Evolutionary conservation across 1,284 basidiomycete species (phyloP), one percentile per base, ranked within the genome.

Genomic region (Sanghuangporus sanghuang): DNA sequence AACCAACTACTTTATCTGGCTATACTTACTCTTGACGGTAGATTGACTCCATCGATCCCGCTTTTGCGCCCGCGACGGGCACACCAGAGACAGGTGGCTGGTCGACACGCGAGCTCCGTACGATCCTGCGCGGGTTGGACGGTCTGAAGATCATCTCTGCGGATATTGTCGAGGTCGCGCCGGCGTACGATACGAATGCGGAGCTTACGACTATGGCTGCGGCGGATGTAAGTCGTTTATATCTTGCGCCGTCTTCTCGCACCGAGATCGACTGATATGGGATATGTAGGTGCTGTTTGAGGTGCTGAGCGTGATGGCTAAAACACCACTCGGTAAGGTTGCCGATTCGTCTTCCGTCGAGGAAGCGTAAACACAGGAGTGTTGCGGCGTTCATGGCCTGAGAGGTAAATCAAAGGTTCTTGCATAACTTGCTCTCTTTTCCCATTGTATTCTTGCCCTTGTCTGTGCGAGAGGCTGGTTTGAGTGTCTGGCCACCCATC

Each of bases 101-200:
- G 87, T 85, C 88, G 4, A 90, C 89, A 14, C 83, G 90, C 65
- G 89, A 91, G 74, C 74, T 92, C 59, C 84, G 87, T 53, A 84
- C 86, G 11, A 91, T 92, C 69, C 73, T 92, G 61, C 79, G 89
- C 44, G 89, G 90, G 38, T 75, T 92, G 14, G 85, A 87, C 65
- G 90, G 89, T 38, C 75, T 92, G 64, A 77, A 85, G 65, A 86
- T 91, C 65, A 86, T 91, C 57, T 89, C 85, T 49, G 90, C 89
- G 6, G 91, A 92, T 71, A 85, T 93, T 58, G 90, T 92, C 50
- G 90, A 92, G 72, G 90, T 92, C 16, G 86, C 89, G 2, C 90
- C 90, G 48, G 87, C 90, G 7, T 92, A 90, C 69, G 89, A 92
- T 67, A 89, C 87, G 9, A 88, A 90, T 70, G 90, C 90, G 21